phyloP scores from a whole-genome alignment of 1,284 basidiomycete genomes.

The Ustilago vetiveriae region DNA sequence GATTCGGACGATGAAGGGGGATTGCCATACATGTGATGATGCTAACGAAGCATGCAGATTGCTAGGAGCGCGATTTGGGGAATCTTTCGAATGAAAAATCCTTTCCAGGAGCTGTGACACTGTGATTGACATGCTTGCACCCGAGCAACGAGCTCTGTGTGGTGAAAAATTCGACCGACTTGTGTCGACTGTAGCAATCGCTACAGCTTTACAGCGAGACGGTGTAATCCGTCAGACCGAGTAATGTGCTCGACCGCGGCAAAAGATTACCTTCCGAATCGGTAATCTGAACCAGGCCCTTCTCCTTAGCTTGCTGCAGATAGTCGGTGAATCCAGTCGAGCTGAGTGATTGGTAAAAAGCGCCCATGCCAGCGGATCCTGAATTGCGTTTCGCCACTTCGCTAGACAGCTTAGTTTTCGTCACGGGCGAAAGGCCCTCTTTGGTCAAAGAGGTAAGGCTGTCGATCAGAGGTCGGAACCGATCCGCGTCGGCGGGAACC shows the following conservation, averaged over 20 bases:
- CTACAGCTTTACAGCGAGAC: constrained; percentile 25
- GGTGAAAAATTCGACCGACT: too few relatives aligned
- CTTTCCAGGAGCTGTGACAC: too few relatives aligned
- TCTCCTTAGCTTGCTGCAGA: constrained; percentile 34
- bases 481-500: constrained; percentile 15
- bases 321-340: constrained; percentile 44
- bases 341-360: constrained; percentile 42
- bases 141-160: too few relatives aligned
- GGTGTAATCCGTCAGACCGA: constrained; percentile 30
- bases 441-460: constrained; percentile 11
- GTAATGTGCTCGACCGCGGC: constrained; percentile 1
- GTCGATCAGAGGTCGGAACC: constrained; percentile 44
- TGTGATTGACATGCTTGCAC: too few relatives aligned
- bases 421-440: neutral
- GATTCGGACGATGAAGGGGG: constrained; percentile 30
- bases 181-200: too few relatives aligned
- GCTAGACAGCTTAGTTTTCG: constrained; percentile 28
- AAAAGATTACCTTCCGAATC: constrained; percentile 15
- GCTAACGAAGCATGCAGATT: too few relatives aligned
- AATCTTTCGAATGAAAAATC: too few relatives aligned
- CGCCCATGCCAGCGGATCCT: constrained; percentile 27
- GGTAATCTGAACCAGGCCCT: constrained; percentile 22
- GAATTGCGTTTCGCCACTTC: constrained; percentile 31
- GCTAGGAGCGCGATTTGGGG: too few relatives aligned
- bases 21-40: constrained; percentile 35